Evolutionary conservation across 768 basidiomycete genomes (phyloP).

Genomic region (Scleroderma bovista): DNA sequence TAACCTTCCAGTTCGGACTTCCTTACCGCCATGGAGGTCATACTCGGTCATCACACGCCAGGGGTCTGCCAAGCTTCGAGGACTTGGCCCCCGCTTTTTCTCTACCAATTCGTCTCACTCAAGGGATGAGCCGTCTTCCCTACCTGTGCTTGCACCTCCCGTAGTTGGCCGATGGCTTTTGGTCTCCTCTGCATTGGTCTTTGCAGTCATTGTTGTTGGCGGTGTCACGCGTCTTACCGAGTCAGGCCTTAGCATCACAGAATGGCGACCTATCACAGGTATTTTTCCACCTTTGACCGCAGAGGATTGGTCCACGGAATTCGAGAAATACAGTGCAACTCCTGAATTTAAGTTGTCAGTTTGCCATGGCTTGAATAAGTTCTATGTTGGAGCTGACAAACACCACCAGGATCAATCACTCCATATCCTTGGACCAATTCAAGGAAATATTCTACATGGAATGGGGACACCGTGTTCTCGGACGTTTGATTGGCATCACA

Average conservation of each 20-base stretch:
- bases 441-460: constrained; percentile 98
- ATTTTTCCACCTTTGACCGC: constrained; percentile 74
- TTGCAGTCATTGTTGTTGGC: constrained; percentile 91
- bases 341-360: constrained; percentile 95
- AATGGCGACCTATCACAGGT: constrained; percentile 94
- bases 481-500: constrained; percentile 75
- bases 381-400: not conserved
- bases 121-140: constrained; percentile 17
- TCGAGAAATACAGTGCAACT: constrained; percentile 89
- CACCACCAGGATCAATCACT: constrained; percentile 70
- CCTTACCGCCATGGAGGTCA: constrained; percentile 3
- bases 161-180: constrained; percentile 83
- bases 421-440: constrained; percentile 84
- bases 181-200: constrained; percentile 76
- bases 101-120: constrained; percentile 27
- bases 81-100: constrained; percentile 34
- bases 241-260: constrained; percentile 95
- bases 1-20: constrained; percentile 3
- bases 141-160: constrained; percentile 60
- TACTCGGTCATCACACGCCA: constrained; percentile 1
- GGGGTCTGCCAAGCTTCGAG: constrained; percentile 5
- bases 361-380: not conserved
- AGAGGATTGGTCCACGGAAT: constrained; percentile 81
- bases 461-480: constrained; percentile 92
- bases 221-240: constrained; percentile 96